Conservation (phyloP, 305 asterid species). For the Petunia hybrid region DNA sequence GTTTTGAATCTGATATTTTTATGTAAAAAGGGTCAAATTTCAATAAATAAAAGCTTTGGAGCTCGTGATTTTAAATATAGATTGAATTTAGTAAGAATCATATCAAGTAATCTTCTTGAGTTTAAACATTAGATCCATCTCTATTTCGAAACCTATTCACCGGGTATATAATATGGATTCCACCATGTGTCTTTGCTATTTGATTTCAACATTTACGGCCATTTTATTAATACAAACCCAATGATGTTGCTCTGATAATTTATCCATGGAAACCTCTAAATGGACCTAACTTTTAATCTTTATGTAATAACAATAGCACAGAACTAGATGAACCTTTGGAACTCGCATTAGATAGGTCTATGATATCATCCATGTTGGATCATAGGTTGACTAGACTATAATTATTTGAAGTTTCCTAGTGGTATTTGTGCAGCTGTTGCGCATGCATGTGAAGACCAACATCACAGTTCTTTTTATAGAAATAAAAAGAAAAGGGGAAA, state of each 20-base stretch:
- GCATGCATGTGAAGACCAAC: constrained; percentile 17
- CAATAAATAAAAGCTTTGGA: too few species aligned
- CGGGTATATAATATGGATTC: too few species aligned
- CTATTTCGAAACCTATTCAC: too few species aligned
- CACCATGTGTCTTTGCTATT: constrained; percentile 14
- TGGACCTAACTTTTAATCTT: not conserved
- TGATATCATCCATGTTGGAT: constrained; percentile 25
- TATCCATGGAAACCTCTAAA: constrained; percentile 3
- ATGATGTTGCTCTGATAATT: constrained; percentile 25
- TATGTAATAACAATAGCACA: not conserved
- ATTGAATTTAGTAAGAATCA: too few species aligned
- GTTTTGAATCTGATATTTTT: too few species aligned
- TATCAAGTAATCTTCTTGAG: too few species aligned
- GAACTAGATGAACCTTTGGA: constrained; percentile 25
- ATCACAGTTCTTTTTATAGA: not conserved
- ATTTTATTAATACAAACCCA: not conserved
- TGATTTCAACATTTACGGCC: constrained; percentile 1
- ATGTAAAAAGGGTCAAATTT: too few species aligned
- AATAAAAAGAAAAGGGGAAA: not conserved
- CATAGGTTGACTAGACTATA: constrained; percentile 3
- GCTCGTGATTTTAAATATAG: too few species aligned
- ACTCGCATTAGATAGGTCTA: constrained; percentile 4
- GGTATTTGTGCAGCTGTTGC: constrained; percentile 23
- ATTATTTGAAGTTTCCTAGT: constrained; percentile 18
- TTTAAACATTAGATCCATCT: too few species aligned